Evolutionary conservation across 257 asterid genomes (phyloP), one percentile per base, ranked within the genome.

Genomic region (Asclepias syriaca): DNA sequence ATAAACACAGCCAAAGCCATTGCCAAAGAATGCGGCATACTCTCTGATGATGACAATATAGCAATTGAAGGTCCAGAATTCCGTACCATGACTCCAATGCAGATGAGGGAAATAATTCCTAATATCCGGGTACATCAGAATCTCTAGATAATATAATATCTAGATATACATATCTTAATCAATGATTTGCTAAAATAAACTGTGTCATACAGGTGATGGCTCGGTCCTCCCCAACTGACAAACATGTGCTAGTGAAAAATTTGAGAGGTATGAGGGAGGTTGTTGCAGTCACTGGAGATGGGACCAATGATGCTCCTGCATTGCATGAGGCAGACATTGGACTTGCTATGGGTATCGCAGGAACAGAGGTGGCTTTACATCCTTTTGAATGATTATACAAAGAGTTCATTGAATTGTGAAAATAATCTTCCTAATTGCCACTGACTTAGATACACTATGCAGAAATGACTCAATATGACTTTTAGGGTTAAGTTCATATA

Each of bases 11-110:
- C 98, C 74, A 92, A 81, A 82, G 96, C 98, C 39, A 95, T 95
- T 85, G 99, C 99, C 57, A 87, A 64, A 81, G 99, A 95, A 82
- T 95, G 99, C 81, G 98, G 94, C 59, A 95, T 95, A 67, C 93
- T 95, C 45, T 74, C 77, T 55, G 94, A 83, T 50, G 87, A 68
- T 67, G 49, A 37, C 4, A 92, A 89, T 85, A 79, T 85, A 77
- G 97, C 98, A 65, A 81, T 95, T 21, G 98, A 90, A 82, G 99
- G 99, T 70, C 84, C 95, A 2, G 91, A 85, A 46, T 92, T 95
- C 74, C 96, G 97, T 72, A 21, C 34, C 72, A 85, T 83, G 85
- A 78, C 77, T 76, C 65, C 86, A 49, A 76, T 75, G 40, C 92
- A 90, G 86, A 95, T 92, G 97, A 82, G 80, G 74, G 81, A 78